phyloP scores from a whole-genome alignment of 2,329 filamentous ascomycete species.

The Cytospora mali region DNA sequence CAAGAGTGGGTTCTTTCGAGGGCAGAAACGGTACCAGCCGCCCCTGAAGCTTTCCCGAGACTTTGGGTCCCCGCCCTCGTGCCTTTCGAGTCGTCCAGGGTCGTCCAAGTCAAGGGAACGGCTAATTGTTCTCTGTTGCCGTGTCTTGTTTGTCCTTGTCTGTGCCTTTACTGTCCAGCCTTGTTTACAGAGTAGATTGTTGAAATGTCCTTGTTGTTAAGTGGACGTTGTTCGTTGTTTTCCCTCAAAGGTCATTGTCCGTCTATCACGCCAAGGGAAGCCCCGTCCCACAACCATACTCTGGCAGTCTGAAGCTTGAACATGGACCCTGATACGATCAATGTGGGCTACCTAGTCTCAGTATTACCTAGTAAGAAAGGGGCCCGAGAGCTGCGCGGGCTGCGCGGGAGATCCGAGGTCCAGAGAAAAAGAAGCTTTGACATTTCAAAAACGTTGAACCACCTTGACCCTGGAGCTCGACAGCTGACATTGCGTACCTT shows the following conservation, averaged over 20 bases:
- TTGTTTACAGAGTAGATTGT: neutral
- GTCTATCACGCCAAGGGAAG: slow-evolving; percentile 9
- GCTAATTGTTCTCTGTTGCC: neutral
- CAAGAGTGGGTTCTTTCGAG: neutral
- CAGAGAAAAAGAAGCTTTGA: slow-evolving; percentile 13
- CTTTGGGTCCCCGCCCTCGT: neutral
- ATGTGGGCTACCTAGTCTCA: neutral
- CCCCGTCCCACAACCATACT: neutral
- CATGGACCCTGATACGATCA: neutral
- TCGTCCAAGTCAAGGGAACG: neutral
- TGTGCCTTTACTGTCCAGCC: neutral
- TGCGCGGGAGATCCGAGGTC: neutral
- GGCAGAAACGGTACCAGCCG: neutral
- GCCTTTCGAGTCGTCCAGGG: neutral
- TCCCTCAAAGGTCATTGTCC: slow-evolving; percentile 10
- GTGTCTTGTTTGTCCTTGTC: neutral
- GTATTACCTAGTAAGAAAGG: slow-evolving; percentile 8
- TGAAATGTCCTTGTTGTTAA: slow-evolving; percentile 9
- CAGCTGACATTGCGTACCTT: slow-evolving; percentile 7
- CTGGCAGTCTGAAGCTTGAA: neutral
- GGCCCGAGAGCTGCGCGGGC: slow-evolving; percentile 6
- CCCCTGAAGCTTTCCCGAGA: neutral
- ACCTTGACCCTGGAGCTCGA: slow-evolving; percentile 1
- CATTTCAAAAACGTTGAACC: neutral
- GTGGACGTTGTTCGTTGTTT: slow-evolving; percentile 11